Base-by-base conservation (phyloP, 352 stramenopile species). In the Globisporangium rhizosaccharum region DNA sequence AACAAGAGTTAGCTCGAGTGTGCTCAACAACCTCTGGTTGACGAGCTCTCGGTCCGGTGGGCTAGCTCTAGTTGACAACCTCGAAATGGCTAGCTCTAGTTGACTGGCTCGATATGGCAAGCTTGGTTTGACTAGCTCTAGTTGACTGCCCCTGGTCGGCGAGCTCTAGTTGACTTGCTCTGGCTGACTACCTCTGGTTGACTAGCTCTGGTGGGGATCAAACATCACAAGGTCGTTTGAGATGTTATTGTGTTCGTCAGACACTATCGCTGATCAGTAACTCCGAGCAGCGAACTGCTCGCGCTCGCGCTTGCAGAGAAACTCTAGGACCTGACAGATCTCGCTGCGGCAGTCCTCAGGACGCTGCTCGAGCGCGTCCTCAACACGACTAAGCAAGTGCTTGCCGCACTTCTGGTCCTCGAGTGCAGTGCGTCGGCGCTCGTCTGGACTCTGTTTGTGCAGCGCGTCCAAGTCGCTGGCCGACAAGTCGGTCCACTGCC, bases 331-430 rank as follows among this genome's bases (percentile, higher is more conserved):
- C 1, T 69, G 51, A 37, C 75, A 84, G 44, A 88, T 79, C 51
- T 88, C 76, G 5, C 58, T 45, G 10, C 79, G 79, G 20, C 76
- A 88, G 55, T 88, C 79, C 12, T 82, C 64, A 0, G 79, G 79
- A 8, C 61, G 63, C 20, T 58, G 37, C 33, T 88, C 79, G 5
- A 88, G 67, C 11, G 76, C 79, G n/a, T 61, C 44, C 46, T 85
- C 79, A 3, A 88, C 57, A 2, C 71, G 55, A 20, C 56, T 47
- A 17, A 88, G 76, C 33, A 76, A 47, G 25, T 25, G 57, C 67
- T 62, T 59, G 46, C 17, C 56, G 66, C 61, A 28, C 18, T 66
- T 30, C 33, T 39, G 33, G 33, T 39, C 33, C 33, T 39, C 33
- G 33, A 39, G 33, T 2, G 33, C 33, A 2, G 7, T 39, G 33